These are phyloP conservation scores for Puccinellia tenuiflora DNA, from an alignment of 176 grass and related monocot species.

Conservation along the genomic window DNA sequence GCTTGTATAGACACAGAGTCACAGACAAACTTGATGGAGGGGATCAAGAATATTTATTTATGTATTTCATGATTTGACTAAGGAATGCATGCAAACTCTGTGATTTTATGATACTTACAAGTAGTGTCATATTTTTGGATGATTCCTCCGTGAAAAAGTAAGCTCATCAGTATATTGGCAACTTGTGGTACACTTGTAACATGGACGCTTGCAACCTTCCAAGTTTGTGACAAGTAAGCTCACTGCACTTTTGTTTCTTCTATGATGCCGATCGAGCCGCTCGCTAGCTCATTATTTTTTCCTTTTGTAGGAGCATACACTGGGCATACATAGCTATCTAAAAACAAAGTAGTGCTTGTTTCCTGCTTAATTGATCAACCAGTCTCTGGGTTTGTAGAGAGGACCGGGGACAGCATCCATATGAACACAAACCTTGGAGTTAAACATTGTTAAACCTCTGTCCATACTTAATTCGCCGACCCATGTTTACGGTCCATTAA, in stretches of 20 bases:
- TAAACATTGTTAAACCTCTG: not conserved
- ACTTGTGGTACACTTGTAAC: not conserved
- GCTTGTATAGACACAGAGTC: not conserved
- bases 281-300: not conserved
- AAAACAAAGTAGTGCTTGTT: not conserved
- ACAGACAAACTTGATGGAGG: not conserved
- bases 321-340: not conserved
- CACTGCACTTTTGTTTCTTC: not conserved
- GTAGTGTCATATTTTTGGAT: not conserved
- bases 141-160: not conserved
- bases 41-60: not conserved
- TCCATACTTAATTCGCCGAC: not conserved
- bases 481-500: not conserved
- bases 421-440: not conserved
- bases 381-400: not conserved
- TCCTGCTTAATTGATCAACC: not conserved
- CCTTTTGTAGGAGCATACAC: not conserved
- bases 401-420: not conserved
- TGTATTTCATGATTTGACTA: not conserved
- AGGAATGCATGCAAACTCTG: not conserved
- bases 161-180: not conserved
- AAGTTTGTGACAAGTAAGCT: constrained; percentile 10
- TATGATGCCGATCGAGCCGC: not conserved
- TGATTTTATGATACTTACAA: not conserved
- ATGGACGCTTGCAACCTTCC: not conserved